Conservation (phyloP, 805 yeast species). For the Wickerhamomyces bisporus region DNA sequence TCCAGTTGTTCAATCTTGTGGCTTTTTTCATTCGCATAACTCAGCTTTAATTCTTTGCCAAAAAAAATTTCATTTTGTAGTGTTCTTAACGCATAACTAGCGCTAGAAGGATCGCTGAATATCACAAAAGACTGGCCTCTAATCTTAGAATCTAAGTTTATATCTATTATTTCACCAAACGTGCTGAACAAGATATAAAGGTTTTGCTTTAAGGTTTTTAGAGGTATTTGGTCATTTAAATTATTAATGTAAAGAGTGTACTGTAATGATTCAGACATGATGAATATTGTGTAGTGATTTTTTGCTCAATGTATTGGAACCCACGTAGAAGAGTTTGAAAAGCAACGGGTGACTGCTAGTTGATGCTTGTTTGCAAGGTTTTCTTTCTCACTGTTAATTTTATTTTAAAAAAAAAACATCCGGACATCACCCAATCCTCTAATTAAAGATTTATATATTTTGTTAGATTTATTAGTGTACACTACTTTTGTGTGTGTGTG, state of each 20-base stretch:
- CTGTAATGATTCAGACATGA: slow-evolving; percentile 1
- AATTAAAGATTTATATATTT: too few relatives aligned
- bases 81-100: slow-evolving; percentile 44
- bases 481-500: too few relatives aligned
- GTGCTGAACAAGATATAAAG: slow-evolving; percentile 55
- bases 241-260: slow-evolving; percentile 57
- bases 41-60: slow-evolving; percentile 44
- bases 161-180: slow-evolving; percentile 59
- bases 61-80: slow-evolving; percentile 46
- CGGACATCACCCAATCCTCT: too few relatives aligned
- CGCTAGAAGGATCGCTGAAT: slow-evolving; percentile 42
- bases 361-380: too few relatives aligned
- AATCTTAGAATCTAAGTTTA: slow-evolving; percentile 39
- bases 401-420: too few relatives aligned
- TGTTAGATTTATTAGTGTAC: too few relatives aligned
- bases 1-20: slow-evolving; percentile 8
- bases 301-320: too few relatives aligned
- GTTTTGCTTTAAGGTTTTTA: slow-evolving; percentile 40
- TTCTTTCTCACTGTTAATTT: too few relatives aligned
- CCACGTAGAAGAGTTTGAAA: too few relatives aligned
- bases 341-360: too few relatives aligned
- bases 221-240: slow-evolving; percentile 50
- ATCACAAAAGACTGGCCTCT: slow-evolving; percentile 69
- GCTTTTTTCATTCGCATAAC: slow-evolving; percentile 34
- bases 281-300: too few relatives aligned